A percentile compares a stretch with the other conserved stretches of the same genome.
Conservation (phyloP, 371 early-diverging fungal genomes). For the Mortierella sp. region DNA sequence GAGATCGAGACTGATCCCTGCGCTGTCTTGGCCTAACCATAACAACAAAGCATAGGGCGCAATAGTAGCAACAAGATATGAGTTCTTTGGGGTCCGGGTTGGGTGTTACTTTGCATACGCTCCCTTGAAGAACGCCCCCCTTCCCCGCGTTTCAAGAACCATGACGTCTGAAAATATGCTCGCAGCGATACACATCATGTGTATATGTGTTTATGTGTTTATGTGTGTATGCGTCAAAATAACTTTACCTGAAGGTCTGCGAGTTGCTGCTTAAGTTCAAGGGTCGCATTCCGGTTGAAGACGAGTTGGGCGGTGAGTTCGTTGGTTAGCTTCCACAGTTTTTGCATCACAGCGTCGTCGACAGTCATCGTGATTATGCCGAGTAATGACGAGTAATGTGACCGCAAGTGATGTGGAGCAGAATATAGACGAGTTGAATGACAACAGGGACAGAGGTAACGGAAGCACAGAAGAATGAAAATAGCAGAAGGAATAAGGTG, state of each 20-base stretch:
- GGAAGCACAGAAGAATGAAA: not conserved
- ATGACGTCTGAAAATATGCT: no score
- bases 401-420: not conserved
- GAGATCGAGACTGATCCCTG: not conserved
- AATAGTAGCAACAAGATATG: no score
- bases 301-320: slow-evolving; percentile 55
- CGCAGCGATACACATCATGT: no score
- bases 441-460: not conserved
- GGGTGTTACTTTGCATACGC: no score
- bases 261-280: slow-evolving; percentile 53
- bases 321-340: slow-evolving; percentile 54
- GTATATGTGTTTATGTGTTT: no score
- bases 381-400: not conserved
- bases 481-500: not conserved
- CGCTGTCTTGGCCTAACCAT: not conserved
- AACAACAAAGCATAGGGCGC: no score
- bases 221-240: not conserved
- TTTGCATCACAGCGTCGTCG: slow-evolving; percentile 51
- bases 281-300: slow-evolving; percentile 42
- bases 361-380: slow-evolving; percentile 34
- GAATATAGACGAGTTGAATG: not conserved
- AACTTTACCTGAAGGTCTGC: slow-evolving; percentile 32
- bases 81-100: no score
- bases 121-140: no score
- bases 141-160: no score